Evolutionary conservation across 257 asterid genomes (phyloP), one percentile per base, ranked within the genome.

Genomic region (Nicotiana attenuata): DNA sequence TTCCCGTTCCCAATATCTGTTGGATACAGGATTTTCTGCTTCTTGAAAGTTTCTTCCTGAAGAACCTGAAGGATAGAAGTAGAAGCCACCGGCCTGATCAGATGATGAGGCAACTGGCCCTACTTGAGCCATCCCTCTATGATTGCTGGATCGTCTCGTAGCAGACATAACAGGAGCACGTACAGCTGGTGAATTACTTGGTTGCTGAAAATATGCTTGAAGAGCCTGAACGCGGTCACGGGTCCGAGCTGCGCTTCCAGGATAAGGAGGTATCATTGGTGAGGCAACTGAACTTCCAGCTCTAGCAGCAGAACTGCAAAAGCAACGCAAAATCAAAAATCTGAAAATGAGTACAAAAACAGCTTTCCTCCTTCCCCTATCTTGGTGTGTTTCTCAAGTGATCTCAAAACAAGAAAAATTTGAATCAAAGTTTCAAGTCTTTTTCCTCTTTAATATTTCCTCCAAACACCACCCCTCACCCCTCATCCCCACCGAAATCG

Each of bases 141-240:
- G 91, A 81, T 78, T 83, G 85, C 83, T 77, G 82, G 96, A 87
- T 83, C 98, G 89, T 63, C 97, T 86, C 8, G 88, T 85, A 0
- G 85, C 87, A 81, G 95, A 61, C 26, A 83, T 60, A 53, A 84
- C 77, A 5, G 92, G 91, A 45, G 89, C 33, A 15, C 89, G 96
- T 7, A 89, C 82, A 2, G 88, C 65, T 65, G 92, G 86, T 81
- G 89, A 81, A 81, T 60, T 88, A 80, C 90, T 80, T 66, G 97
- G 88, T 66, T 91, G 97, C 88, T 89, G 97, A 83, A 87, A 90
- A 89, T 92, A 90, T 53, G 95, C 89, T 85, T 90, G 97, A 79
- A 86, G 92, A 76, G 96, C 91, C 59, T 91, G 89, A 66, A 90
- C 88, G 20, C 92, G 97, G 76, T 94, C 97, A 33, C 93, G 97